Conservation (phyloP, 2,329 filamentous ascomycete species). For the Aspergillus uvarum region DNA sequence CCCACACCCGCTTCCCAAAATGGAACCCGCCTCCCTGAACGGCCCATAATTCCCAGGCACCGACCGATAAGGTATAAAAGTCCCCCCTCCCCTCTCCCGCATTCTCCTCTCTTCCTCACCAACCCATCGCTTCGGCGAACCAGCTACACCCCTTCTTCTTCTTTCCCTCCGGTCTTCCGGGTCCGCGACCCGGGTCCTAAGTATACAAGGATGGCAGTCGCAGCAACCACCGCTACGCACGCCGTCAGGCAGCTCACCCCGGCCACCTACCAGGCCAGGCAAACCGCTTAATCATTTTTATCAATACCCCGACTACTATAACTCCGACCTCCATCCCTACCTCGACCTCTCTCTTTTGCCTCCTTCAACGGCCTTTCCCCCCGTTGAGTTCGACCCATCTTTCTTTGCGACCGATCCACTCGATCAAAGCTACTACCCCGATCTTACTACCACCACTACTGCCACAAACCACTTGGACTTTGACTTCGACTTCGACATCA, state of each 20-base stretch:
- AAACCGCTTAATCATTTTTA: not conserved
- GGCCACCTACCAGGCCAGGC: slow-evolving; percentile 7
- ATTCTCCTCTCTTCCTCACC: slow-evolving; percentile 1
- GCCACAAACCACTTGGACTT: not conserved
- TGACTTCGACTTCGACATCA: slow-evolving; percentile 1
- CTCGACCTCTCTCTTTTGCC: slow-evolving; percentile 2
- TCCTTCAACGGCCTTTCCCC: slow-evolving; percentile 14
- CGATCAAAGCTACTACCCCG: slow-evolving; percentile 2
- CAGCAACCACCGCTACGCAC: slow-evolving; percentile 9
- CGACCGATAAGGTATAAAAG: slow-evolving; percentile 2
- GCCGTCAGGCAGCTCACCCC: slow-evolving; percentile 8
- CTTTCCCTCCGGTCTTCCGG: slow-evolving; percentile 10
- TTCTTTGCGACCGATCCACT: slow-evolving; percentile 12
- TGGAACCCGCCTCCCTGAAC: not conserved
- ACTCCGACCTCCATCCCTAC: slow-evolving; percentile 4
- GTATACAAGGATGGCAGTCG: slow-evolving; percentile 18
- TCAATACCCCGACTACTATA: slow-evolving; percentile 5
- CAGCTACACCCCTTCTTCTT: not conserved
- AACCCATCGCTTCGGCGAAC: not conserved
- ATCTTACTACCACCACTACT: not conserved
- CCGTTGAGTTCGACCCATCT: slow-evolving; percentile 9
- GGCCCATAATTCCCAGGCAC: not conserved
- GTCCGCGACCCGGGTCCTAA: slow-evolving; percentile 18
- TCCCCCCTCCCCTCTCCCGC: not conserved
- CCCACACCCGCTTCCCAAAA: not conserved